Conservation (phyloP, 768 basidiomycete species). For the Pholiota microspora region DNA sequence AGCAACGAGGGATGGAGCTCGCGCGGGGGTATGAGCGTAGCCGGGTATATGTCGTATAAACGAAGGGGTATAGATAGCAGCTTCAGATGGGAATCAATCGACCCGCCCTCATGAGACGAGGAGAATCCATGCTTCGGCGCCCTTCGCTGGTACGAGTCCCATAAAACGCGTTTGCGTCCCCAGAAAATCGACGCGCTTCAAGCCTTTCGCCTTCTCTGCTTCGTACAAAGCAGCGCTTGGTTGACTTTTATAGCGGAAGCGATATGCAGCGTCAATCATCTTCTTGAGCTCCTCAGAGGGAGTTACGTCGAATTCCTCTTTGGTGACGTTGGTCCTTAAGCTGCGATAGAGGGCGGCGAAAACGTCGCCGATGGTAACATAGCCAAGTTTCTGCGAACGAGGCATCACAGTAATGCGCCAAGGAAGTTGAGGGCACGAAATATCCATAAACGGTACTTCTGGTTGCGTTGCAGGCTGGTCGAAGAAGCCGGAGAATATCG, state of each 20-base stretch:
- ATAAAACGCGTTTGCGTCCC: constrained; percentile 35
- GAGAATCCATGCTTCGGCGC: constrained; percentile 37
- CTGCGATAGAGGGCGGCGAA: constrained; percentile 40
- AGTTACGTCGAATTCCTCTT: constrained; percentile 36
- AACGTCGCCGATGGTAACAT: constrained; percentile 44
- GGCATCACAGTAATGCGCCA: constrained; percentile 34
- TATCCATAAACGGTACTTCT: constrained; percentile 27
- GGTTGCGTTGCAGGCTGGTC: constrained; percentile 35
- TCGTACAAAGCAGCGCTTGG: constrained; percentile 26
- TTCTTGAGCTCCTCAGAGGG: constrained; percentile 28
- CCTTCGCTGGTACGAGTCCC: constrained; percentile 35
- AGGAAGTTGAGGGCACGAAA: constrained; percentile 29
- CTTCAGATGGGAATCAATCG: constrained; percentile 1
- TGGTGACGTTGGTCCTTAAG: constrained; percentile 39
- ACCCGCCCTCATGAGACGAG: constrained; percentile 18
- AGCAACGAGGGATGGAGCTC: constrained; percentile 6
- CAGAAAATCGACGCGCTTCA: constrained; percentile 58
- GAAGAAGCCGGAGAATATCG: constrained; percentile 15
- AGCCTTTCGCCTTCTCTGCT: constrained; percentile 42
- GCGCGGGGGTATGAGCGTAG: constrained; percentile 21
- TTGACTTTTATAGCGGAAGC: constrained; percentile 34
- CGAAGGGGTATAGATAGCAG: constrained; percentile 4
- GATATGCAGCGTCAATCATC: constrained; percentile 41
- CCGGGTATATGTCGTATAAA: constrained; percentile 17
- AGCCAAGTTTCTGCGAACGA: constrained; percentile 13